Evolutionary conservation across 2,329 filamentous ascomycete species (phyloP).

Genomic region (Aspergillus luchuensis): DNA sequence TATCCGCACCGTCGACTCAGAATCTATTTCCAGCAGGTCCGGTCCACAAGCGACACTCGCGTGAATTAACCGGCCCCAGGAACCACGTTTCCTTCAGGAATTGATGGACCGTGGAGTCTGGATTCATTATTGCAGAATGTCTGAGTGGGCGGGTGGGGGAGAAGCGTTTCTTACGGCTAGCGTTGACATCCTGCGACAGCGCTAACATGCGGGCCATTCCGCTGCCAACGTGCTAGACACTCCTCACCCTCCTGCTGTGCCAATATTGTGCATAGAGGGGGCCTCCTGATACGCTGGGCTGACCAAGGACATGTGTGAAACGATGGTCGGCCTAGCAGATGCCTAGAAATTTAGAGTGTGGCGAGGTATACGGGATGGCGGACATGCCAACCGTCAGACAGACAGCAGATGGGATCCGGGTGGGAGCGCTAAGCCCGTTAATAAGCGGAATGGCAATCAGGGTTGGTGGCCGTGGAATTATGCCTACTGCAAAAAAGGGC

Average conservation of each 20-base stretch:
- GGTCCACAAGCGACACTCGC: not conserved
- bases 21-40: not conserved
- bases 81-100: conserved; percentile 8
- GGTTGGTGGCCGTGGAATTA: not conserved
- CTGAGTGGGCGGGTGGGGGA: not conserved
- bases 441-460: not conserved
- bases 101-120: not conserved
- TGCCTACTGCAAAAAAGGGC: not conserved
- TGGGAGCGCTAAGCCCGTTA: conserved; percentile 2
- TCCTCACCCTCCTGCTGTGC: not conserved
- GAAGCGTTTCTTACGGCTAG: not conserved
- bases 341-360: not conserved
- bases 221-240: conserved; percentile 1
- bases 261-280: not conserved
- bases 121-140: not conserved
- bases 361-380: not conserved
- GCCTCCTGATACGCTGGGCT: not conserved
- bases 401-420: not conserved
- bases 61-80: not conserved
- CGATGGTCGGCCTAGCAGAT: not conserved
- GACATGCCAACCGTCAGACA: not conserved
- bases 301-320: not conserved
- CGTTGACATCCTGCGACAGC: not conserved
- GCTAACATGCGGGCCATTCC: conserved; percentile 4
- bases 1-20: conserved; percentile 5